Percentiles rank a stretch among this genome's conserved stretches.
These are phyloP conservation scores for Blastobotrys proliferans DNA, from an alignment of 1,139 yeast genomes.

Conservation along the genomic window DNA sequence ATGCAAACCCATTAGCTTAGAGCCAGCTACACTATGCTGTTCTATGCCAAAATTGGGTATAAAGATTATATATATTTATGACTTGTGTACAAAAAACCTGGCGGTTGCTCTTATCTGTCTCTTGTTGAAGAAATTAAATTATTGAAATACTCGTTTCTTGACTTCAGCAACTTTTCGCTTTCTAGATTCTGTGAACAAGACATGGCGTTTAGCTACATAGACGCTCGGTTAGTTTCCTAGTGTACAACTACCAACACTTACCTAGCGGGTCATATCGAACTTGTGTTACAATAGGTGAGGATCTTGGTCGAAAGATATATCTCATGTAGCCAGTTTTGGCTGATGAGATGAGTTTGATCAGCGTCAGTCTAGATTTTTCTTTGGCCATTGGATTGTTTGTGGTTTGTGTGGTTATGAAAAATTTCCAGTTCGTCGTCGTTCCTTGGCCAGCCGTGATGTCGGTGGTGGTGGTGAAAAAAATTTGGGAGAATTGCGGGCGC, in stretches of 20 bases:
- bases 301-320: constrained; percentile 77
- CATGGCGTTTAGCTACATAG: constrained; percentile 61
- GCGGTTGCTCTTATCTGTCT: background rate
- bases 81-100: background rate
- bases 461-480: background rate
- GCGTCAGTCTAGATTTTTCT: constrained; percentile 36
- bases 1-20: constrained; percentile 37
- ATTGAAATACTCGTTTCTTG: constrained; percentile 33
- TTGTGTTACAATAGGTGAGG: constrained; percentile 72
- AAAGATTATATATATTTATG: background rate
- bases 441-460: background rate
- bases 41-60: constrained; percentile 1
- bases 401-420: background rate
- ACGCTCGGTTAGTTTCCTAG: background rate
- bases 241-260: constrained; percentile 22
- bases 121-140: constrained; percentile 4
- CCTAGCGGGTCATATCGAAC: constrained; percentile 82
- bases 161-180: constrained; percentile 74
- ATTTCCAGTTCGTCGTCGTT: constrained; percentile 19
- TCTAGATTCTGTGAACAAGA: constrained; percentile 80
- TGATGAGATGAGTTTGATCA: constrained; percentile 67
- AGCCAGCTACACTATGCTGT: too few relatives aligned
- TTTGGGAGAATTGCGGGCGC: background rate
- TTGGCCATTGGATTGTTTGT: constrained; percentile 7
- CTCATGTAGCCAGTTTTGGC: constrained; percentile 86